Base-by-base conservation (phyloP, 495 filamentous ascomycete genomes). In the Xeromyces bisporus region DNA sequence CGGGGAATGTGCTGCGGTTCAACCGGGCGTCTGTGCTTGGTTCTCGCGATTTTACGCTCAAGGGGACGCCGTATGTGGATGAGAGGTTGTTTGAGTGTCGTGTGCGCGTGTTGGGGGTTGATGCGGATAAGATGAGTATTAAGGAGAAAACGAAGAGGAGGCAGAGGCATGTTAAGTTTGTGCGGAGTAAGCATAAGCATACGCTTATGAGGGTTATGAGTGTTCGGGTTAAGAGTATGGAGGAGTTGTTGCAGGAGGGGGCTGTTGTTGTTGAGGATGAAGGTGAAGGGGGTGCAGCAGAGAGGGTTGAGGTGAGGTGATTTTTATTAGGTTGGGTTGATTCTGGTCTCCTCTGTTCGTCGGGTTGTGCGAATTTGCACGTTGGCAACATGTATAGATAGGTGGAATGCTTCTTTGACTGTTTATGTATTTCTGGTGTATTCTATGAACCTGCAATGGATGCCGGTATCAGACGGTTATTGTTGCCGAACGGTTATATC, bases 101-200 rank as follows among this genome's bases (percentile, higher is more conserved):
- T 29, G 81, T 85, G 2, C 67, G 73, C 23, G 83, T 96, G n/a
- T 64, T 84, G 33, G 85, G 81, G 7, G 71, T 78, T 17, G 92
- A 96, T 55, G 58, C 66, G 18, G 89, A 96, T 67, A 91, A 91
- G 26, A 52, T 93, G 67, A 61, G 83, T 35, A 50, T 81, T 34
- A 79, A 80, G 60, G 69, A 84, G 65, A 96, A 96, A 79, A 96
- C 79, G 45, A 94, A 94, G 73, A 55, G 75, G 56, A 73, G 89
- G 61, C 69, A 76, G 47, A 64, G 91, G 47, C 71, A 73, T 43
- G 65, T 72, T 7, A 79, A 73, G 62, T 63, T 49, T 23, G 74
- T 85, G 10, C 69, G 55, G 52, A 94, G 80, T 60, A 92, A 96
- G 67, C 80, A 91, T 46, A 60, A 64, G 45, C 86, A 73, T 56